Conservation (phyloP, 306 rosid genomes). For the Quercus gilva region DNA sequence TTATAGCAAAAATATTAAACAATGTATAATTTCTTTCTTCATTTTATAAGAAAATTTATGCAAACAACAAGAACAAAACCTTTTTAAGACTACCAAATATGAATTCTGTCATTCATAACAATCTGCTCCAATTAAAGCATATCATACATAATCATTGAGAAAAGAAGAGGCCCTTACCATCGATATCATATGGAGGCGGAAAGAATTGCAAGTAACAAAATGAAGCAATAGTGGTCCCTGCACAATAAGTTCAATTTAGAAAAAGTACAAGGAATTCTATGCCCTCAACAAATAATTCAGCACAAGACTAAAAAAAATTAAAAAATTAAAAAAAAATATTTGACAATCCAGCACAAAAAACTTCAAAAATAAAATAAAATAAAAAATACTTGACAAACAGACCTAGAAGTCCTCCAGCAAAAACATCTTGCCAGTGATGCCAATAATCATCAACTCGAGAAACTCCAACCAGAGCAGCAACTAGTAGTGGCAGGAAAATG, state of each 20-base stretch:
- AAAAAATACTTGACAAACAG: slow-evolving; percentile 22
- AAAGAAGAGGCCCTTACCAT: slow-evolving; percentile 52
- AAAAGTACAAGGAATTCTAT: slow-evolving; percentile 2
- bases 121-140: background rate
- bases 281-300: background rate
- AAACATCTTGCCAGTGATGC: slow-evolving; percentile 98
- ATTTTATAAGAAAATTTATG: background rate
- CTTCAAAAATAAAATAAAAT: background rate
- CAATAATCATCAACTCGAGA: slow-evolving; percentile 96
- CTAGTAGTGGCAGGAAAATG: slow-evolving; percentile 61
- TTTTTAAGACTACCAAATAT: background rate
- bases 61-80: background rate
- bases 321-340: background rate
- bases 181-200: slow-evolving; percentile 79
- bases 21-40: background rate
- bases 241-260: slow-evolving; percentile 30
- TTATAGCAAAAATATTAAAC: background rate
- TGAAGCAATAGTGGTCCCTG: slow-evolving; percentile 73
- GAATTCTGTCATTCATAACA: background rate
- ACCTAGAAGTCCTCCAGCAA: slow-evolving; percentile 86
- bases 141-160: background rate
- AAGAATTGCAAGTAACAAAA: slow-evolving; percentile 94
- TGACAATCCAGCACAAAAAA: slow-evolving; percentile 13
- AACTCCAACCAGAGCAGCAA: slow-evolving; percentile 72
- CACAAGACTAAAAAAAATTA: background rate